A percentile compares a stretch with the other conserved stretches of the same genome.
phyloP scores from a whole-genome alignment of 2,329 filamentous ascomycete species.

The Cyphellophora europaea region DNA sequence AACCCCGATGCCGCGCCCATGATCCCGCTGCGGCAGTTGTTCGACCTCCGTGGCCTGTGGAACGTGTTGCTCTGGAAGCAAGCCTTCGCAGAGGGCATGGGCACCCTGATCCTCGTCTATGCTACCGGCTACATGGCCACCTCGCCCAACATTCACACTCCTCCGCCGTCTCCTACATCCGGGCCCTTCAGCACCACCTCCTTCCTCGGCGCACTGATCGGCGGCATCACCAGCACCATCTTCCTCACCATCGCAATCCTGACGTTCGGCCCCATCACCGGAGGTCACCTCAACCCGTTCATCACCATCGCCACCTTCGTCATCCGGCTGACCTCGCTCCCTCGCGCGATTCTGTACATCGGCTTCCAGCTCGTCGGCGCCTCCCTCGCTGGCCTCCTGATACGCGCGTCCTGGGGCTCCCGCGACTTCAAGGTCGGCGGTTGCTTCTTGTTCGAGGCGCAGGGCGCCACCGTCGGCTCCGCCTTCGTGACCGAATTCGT shows the following conservation, averaged over 20 bases:
- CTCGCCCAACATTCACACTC: constrained; percentile 8
- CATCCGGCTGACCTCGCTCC: constrained; percentile 38
- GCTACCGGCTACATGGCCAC: constrained; percentile 15
- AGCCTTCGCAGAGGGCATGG: constrained; percentile 31
- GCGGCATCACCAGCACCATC: constrained; percentile 30
- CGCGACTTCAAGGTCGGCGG: constrained; percentile 28
- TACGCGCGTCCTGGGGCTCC: constrained; percentile 27
- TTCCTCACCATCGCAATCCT: constrained; percentile 41
- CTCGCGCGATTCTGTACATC: constrained; percentile 40
- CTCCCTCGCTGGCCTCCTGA: constrained; percentile 33
- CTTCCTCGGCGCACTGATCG: constrained; percentile 25
- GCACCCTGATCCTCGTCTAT: constrained; percentile 22
- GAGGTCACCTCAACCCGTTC: constrained; percentile 45
- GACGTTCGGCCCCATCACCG: constrained; percentile 38
- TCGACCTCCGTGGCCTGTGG: constrained; percentile 26
- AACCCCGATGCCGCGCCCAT: constrained; percentile 34
- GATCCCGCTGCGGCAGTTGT: constrained; percentile 26
- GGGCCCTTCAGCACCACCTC: constrained; percentile 22
- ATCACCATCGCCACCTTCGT: constrained; percentile 47
- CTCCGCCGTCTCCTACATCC: constrained; percentile 9
- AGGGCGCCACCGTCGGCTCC: constrained; percentile 27
- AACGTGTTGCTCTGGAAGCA: constrained; percentile 31
- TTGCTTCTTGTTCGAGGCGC: constrained; percentile 27
- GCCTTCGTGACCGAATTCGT: constrained; percentile 42
- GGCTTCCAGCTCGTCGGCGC: constrained; percentile 36